Evolutionary conservation across 306 rosid species (phyloP), one percentile per base, ranked within the genome.

Genomic region (Corylus heterophylla): DNA sequence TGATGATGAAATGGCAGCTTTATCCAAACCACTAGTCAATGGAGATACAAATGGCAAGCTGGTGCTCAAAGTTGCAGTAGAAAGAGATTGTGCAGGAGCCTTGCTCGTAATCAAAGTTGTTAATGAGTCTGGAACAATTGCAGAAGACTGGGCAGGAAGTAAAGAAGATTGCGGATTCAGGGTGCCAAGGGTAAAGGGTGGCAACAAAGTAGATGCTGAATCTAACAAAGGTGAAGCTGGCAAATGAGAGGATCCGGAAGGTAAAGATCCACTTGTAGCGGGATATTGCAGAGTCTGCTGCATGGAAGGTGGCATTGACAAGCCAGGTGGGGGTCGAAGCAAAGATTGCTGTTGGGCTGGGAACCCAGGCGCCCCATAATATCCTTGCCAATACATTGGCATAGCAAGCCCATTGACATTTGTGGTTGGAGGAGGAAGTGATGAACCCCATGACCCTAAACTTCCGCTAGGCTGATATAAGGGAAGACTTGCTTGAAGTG

Each of bases 331-430:
- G 22, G 76, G 84, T 59, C 51, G 78, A 76, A 76, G 71, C 76
- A 81, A 69, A 76, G 84, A 56, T 58, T 81, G 84, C 61, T 81
- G 84, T 48, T 69, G 80, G 52, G 80, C n/a, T 59, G 49, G 84
- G 61, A 76, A 81, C 73, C 74, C 69, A 76, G 76, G 44, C 5
- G 76, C 25, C 75, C 77, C 84, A 56, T 75, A 76, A 25, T 62
- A 75, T 39, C 84, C 81, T 48, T 72, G 80, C 80, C 80, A 81
- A 69, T 59, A 70, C 72, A 58, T 69, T 44, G 84, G 76, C 55
- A 66, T 69, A 10, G 77, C 45, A 52, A 77, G 48, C 31, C 68
- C 85, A 71, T 64, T 76, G 45, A 69, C 78, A 77, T 71, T 71
- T 29, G 76, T 44, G 14, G 78, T 76, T 51, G 77, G 77, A 16